A percentile compares a stretch with the other conserved stretches of the same genome.
Evolutionary conservation across 768 basidiomycete genomes (phyloP).

Genomic region (Trichaptum fuscoviolaceum): DNA sequence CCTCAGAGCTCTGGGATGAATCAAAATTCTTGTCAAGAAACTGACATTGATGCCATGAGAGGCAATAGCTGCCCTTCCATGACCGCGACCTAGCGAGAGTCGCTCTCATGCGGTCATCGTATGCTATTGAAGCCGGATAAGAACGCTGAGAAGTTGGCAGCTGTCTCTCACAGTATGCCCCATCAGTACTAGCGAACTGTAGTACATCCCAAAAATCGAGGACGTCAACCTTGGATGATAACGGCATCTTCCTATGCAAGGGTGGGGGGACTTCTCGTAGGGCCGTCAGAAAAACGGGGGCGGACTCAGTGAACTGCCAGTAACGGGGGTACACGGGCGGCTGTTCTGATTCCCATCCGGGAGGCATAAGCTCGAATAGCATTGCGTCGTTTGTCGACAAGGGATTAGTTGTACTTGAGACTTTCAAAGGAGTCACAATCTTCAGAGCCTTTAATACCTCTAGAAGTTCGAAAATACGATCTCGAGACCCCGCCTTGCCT

Average conservation of each 20-base stretch:
- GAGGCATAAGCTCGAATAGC: conserved; percentile 36
- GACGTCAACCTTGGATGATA: conserved; percentile 35
- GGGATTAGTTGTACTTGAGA: conserved; percentile 39
- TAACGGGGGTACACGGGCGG: conserved; percentile 50
- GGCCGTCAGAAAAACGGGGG: conserved; percentile 59
- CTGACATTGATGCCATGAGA: conserved; percentile 64
- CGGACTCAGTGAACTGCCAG: conserved; percentile 55
- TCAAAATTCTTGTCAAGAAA: conserved; percentile 54
- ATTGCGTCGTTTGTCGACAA: conserved; percentile 37
- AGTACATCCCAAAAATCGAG: conserved; percentile 55
- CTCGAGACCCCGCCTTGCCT: conserved; percentile 51
- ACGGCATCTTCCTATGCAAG: conserved; percentile 48
- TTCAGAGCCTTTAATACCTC: conserved; percentile 51
- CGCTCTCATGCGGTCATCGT: conserved; percentile 27
- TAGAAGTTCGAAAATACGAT: conserved; percentile 57
- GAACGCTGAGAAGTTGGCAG: background rate
- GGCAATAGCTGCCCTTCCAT: conserved; percentile 56
- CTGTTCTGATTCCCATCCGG: conserved; percentile 39
- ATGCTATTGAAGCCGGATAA: background rate
- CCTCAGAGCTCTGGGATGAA: conserved; percentile 45
- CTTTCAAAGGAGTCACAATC: conserved; percentile 54
- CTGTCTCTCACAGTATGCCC: background rate
- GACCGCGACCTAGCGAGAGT: conserved; percentile 54
- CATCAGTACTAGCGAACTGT: conserved; percentile 15
- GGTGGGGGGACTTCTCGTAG: conserved; percentile 43